Base-by-base conservation (phyloP, 2,329 filamentous ascomycete species). In the Beauveria brongniartii region DNA sequence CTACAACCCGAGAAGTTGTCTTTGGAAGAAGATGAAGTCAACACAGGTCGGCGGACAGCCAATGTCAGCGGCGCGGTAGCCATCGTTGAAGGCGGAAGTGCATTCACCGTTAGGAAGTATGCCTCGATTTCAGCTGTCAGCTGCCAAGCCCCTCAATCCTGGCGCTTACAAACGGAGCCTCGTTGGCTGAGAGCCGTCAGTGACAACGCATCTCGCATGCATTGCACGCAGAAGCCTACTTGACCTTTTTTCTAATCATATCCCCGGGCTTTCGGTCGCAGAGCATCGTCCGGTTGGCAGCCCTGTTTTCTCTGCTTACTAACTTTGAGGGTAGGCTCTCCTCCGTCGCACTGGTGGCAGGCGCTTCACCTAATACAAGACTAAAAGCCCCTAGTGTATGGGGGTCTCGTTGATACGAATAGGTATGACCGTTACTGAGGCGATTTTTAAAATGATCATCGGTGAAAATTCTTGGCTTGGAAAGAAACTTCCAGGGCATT, bases 111-210 rank as follows among this genome's bases (percentile, higher is more conserved):
- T 16, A 6, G 5, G 34, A 10, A 37, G 34, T 14, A 2, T 37
- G 34, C 34, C 34, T 10, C 9, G 3, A 18, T 22, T 41, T 57
- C 55, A 50, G 55, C 55, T 57, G 24, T 24, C 24, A 24, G 24
- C 24, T 24, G 43, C 16, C 46, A 24, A 50, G 20, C 55, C 55
- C 55, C 55, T 57, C 55, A 57, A 46, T 28, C 16, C 26, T 37
- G 55, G 44, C 55, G 55, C 55, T 50, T 57, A 50, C 55, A 57
- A 50, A 50, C 55, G 55, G 30, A 55, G 22, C 55, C 12, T 10
- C 28, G 43, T 57, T 57, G 44, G 55, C 55, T 57, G 44, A 2
- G 41, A 20, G 20, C 28, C 30, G 50, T 37, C 30, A 40, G n/a
- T 10, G 9, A 24, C 50, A 53, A 20, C 50, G 30, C 34, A 55